These are phyloP conservation scores for Sungouiozyma intestinalis DNA, from an alignment of 805 yeast species.

Conservation along the genomic window DNA sequence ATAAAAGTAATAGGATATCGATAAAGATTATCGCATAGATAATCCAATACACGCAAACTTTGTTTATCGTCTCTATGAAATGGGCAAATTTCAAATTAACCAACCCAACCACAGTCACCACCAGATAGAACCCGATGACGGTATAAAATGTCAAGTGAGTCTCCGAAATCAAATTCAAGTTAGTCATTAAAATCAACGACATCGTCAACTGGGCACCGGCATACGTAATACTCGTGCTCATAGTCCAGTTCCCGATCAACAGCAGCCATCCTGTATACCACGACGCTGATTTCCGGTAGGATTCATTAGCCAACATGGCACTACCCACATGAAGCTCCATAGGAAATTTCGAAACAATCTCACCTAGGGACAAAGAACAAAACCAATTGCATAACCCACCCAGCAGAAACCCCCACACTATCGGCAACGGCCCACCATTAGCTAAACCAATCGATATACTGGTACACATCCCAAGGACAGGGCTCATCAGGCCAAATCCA, in stretches of 20 bases:
- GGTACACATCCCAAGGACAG: slow-evolving; percentile 67
- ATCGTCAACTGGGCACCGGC: slow-evolving; percentile 68
- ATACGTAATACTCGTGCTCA: slow-evolving; percentile 61
- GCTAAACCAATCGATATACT: slow-evolving; percentile 60
- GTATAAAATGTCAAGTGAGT: slow-evolving; percentile 44
- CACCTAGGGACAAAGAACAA: slow-evolving; percentile 65
- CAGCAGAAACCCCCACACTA: slow-evolving; percentile 62
- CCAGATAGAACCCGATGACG: slow-evolving; percentile 43
- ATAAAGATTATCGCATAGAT: slow-evolving; percentile 58
- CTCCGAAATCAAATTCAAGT: slow-evolving; percentile 40
- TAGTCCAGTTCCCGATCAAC: slow-evolving; percentile 67
- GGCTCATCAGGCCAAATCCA: slow-evolving; percentile 75
- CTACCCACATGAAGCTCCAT: slow-evolving; percentile 71
- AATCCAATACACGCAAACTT: slow-evolving; percentile 66
- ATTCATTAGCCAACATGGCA: slow-evolving; percentile 53
- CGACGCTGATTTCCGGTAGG: slow-evolving; percentile 46
- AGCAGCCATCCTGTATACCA: slow-evolving; percentile 78
- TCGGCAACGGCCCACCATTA: slow-evolving; percentile 71
- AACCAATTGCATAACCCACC: slow-evolving; percentile 54
- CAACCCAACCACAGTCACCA: slow-evolving; percentile 50
- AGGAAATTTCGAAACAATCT: slow-evolving; percentile 67
- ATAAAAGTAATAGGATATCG: slow-evolving; percentile 47
- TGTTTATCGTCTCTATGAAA: slow-evolving; percentile 52
- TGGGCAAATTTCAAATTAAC: slow-evolving; percentile 52
- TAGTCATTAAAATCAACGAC: slow-evolving; percentile 52